phyloP scores from a whole-genome alignment of 2,329 filamentous ascomycete genomes.

The Epichloe aotearoae region DNA sequence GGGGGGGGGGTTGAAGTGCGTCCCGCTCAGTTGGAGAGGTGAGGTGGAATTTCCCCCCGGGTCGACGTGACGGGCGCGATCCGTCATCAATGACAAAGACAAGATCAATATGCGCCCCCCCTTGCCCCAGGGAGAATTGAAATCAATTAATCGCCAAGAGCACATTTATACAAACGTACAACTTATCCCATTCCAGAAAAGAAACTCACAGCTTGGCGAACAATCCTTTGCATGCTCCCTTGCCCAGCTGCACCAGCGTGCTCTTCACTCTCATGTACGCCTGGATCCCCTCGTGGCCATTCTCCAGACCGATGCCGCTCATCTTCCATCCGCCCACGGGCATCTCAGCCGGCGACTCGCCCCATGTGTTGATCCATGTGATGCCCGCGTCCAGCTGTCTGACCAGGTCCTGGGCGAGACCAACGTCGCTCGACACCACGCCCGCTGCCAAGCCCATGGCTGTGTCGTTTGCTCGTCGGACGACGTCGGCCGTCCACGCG shows the following conservation, averaged over 20 bases:
- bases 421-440: constrained; percentile 66
- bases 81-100: too few relatives aligned
- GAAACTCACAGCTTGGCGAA: constrained; percentile 53
- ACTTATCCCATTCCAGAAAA: not conserved
- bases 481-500: constrained; percentile 48
- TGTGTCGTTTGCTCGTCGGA: constrained; percentile 63
- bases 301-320: constrained; percentile 79
- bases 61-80: too few relatives aligned
- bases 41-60: too few relatives aligned
- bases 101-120: too few relatives aligned
- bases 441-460: constrained; percentile 70
- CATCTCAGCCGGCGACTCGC: constrained; percentile 87
- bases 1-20: too few relatives aligned
- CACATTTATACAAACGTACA: not conserved
- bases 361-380: constrained; percentile 89
- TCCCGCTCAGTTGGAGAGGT: too few relatives aligned
- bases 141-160: too few relatives aligned
- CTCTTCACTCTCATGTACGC: constrained; percentile 82
- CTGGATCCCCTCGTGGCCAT: constrained; percentile 64
- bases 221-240: constrained; percentile 48
- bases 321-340: constrained; percentile 85
- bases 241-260: constrained; percentile 68
- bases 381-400: constrained; percentile 67
- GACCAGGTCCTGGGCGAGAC: constrained; percentile 59
- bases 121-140: too few relatives aligned